Percentiles rank a stretch among this genome's conserved stretches.
Conservation (phyloP, 306 rosid genomes). For the Vigna hirtella region DNA sequence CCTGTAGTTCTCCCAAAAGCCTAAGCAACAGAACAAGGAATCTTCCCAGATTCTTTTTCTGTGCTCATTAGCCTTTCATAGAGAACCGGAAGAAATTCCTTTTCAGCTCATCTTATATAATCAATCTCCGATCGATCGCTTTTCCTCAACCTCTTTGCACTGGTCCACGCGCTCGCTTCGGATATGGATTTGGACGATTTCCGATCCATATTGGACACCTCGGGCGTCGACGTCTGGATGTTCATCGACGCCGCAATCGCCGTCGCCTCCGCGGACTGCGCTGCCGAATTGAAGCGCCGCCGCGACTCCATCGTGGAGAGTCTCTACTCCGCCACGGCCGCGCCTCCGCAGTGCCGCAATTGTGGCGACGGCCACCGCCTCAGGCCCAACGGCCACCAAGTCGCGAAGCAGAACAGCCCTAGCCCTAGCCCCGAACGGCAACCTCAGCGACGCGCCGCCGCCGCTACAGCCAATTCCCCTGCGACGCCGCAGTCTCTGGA, state of each 20-base stretch:
- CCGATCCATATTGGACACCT: constrained; percentile 70
- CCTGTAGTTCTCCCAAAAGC: neutral
- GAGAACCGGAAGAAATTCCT: neutral
- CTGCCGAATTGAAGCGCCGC: constrained; percentile 67
- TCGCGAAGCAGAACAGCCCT: constrained; percentile 41
- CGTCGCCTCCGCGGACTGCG: constrained; percentile 75
- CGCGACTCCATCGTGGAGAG: constrained; percentile 83
- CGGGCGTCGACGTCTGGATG: constrained; percentile 88
- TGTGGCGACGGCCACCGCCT: constrained; percentile 48
- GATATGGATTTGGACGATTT: constrained; percentile 89
- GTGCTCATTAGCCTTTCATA: constrained; percentile 31
- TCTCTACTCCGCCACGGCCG: constrained; percentile 60
- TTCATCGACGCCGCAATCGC: constrained; percentile 86
- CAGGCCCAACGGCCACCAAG: constrained; percentile 37
- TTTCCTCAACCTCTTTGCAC: neutral
- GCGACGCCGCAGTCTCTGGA: constrained; percentile 69
- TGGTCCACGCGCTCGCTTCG: constrained; percentile 3
- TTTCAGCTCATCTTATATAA: neutral
- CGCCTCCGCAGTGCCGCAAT: constrained; percentile 51
- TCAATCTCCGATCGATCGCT: constrained; percentile 29
- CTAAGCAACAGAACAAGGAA: constrained; percentile 31
- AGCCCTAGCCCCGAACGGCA: constrained; percentile 44
- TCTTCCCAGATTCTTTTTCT: constrained; percentile 23
- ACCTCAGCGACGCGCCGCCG: constrained; percentile 18
- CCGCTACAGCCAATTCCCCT: constrained; percentile 53